Evolutionary conservation across 441 rosid species (phyloP).

Genomic region (Brassica balearica): DNA sequence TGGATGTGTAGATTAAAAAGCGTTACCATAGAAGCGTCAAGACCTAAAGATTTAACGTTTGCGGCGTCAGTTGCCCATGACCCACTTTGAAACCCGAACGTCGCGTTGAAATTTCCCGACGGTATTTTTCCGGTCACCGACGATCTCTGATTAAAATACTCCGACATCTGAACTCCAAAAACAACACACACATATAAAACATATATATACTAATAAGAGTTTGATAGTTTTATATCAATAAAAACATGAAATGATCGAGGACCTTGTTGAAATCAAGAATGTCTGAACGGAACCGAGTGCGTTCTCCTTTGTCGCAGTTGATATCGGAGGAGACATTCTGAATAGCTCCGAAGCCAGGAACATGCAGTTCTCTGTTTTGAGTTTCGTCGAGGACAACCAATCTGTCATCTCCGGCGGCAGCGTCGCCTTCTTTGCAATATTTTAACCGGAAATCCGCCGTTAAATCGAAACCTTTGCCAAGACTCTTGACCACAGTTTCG

Average conservation of each 20-base stretch:
- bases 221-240: background rate
- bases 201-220: background rate
- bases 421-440: constrained; percentile 69
- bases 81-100: constrained; percentile 71
- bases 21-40: constrained; percentile 70
- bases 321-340: constrained; percentile 67
- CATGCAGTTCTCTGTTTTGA: constrained; percentile 51
- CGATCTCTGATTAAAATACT: constrained; percentile 68
- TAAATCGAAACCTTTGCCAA: constrained; percentile 89
- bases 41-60: constrained; percentile 62
- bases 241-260: background rate
- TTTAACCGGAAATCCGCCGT: constrained; percentile 78
- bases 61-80: constrained; percentile 84
- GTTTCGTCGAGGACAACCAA: constrained; percentile 64
- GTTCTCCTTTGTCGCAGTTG: constrained; percentile 87
- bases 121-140: constrained; percentile 82
- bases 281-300: constrained; percentile 74
- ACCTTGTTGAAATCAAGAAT: constrained; percentile 86
- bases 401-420: constrained; percentile 54
- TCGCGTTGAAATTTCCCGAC: constrained; percentile 74
- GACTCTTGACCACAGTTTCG: constrained; percentile 65
- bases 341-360: constrained; percentile 70
- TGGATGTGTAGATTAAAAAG: constrained; percentile 68
- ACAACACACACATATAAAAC: background rate
- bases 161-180: constrained; percentile 70